phyloP scores from a whole-genome alignment of 208 protist species.

The Trypanosoma caninum region DNA sequence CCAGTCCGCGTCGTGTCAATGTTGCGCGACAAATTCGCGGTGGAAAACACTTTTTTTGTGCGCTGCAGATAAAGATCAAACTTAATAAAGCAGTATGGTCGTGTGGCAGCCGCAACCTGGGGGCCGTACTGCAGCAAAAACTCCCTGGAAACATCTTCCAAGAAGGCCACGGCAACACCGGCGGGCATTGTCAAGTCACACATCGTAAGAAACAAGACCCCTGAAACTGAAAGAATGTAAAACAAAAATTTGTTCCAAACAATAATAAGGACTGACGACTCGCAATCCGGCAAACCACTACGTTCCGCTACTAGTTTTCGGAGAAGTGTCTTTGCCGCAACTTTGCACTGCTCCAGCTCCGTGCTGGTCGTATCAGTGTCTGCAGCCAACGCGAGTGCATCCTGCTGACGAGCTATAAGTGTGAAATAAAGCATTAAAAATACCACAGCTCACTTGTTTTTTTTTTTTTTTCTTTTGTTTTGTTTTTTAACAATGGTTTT shows the following conservation, averaged over 20 bases:
- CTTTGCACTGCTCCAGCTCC: constrained; percentile 28
- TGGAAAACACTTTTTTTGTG: constrained; percentile 30
- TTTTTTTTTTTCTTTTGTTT: background rate
- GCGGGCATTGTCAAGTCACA: constrained; percentile 21
- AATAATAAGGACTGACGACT: constrained; percentile 23
- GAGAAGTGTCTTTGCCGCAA: constrained; percentile 25
- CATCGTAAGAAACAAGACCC: constrained; percentile 28
- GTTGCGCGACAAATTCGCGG: constrained; percentile 19
- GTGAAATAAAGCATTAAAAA: constrained; percentile 37
- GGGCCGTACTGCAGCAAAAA: constrained; percentile 36
- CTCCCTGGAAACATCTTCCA: constrained; percentile 34
- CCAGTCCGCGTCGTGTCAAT: constrained; percentile 6
- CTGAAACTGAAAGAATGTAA: constrained; percentile 28
- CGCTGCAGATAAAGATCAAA: constrained; percentile 44
- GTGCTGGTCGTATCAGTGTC: constrained; percentile 26
- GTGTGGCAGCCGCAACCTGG: constrained; percentile 26
- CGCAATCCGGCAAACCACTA: background rate
- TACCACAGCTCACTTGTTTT: background rate
- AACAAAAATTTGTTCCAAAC: constrained; percentile 24
- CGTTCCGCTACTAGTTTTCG: constrained; percentile 23
- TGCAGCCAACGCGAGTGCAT: constrained; percentile 33
- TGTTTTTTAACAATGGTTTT: too few species aligned
- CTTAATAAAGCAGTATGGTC: constrained; percentile 46
- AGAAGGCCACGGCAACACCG: constrained; percentile 25
- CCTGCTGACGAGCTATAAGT: constrained; percentile 30